Base-by-base conservation (phyloP, 164 flowering plant species). In the Chloranthus sessilifolius region DNA sequence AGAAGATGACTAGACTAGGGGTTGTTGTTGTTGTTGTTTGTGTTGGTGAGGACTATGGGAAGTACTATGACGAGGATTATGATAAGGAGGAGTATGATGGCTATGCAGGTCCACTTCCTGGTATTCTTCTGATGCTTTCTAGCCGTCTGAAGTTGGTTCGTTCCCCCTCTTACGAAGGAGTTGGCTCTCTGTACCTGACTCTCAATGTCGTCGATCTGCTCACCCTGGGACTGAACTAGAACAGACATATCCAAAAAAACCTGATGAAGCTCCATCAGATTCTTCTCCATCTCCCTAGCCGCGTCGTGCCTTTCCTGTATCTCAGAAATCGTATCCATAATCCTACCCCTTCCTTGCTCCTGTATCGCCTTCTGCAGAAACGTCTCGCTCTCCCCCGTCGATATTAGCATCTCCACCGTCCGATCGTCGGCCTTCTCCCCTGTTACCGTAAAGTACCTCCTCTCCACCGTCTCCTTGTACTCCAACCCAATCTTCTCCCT, bases 281-380 rank as follows among this genome's bases (percentile, higher is more conserved):
- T 58, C 58, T 47, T 71, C 57, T 71, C 71, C 3, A 71, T 57
- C 38, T 66, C 71, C 52, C 46, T 66, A 1, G 46, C 66, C 2
- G 71, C 75, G 16, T 67, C 75, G 16, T 56, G 62, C 35, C 75
- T 52, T 45, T 65, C 75, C 37, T 63, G 66, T 2, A 71, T 64
- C 53, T 72, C 73, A 23, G 62, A 43, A 3, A 72, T 51, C 14
- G 62, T 58, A 6, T 64, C 76, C 52, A 63, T 0, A 1, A 71
- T 50, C 26, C 29, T 45, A 10, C 66, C 75, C n/a, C 66, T 51
- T n/a, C 66, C 75, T 38, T 62, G 67, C 37, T 54, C 56, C 17
- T 66, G 60, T 3, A 66, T 51, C 23, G 63, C 62, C 57, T 53
- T 62, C 47, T 58, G 52, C 40, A 67, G 24, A 8, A 62, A 47